Conservation (phyloP, 805 yeast species). For the Ogataea corticis region DNA sequence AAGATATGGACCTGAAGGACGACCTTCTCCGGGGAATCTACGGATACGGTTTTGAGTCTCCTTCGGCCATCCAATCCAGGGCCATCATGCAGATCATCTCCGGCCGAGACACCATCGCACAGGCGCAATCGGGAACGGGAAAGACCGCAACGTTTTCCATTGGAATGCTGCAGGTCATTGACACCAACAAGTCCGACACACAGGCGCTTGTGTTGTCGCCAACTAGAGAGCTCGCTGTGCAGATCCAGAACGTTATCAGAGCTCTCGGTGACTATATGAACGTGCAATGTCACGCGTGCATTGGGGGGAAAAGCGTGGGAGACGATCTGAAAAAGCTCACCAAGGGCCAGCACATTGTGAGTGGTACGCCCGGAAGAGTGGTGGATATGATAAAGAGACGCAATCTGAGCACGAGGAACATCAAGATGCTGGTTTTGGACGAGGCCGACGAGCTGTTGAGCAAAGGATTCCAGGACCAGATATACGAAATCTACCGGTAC, state of each 20-base stretch:
- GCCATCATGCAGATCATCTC: slow-evolving; percentile 78
- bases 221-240: slow-evolving; percentile 95
- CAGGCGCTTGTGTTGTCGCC: slow-evolving; percentile 96
- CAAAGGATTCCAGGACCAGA: slow-evolving; percentile 93
- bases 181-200: slow-evolving; percentile 67
- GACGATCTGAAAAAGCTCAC: slow-evolving; percentile 85
- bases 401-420: slow-evolving; percentile 73
- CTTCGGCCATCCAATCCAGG: slow-evolving; percentile 80
- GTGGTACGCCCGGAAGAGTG: slow-evolving; percentile 99
- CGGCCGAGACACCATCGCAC: slow-evolving; percentile 75
- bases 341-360: slow-evolving; percentile 88
- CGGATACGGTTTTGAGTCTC: slow-evolving; percentile 79
- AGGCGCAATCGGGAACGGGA: slow-evolving; percentile 90
- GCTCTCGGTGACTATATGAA: slow-evolving; percentile 90
- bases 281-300: slow-evolving; percentile 91
- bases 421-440: slow-evolving; percentile 93
- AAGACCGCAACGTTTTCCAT: slow-evolving; percentile 88
- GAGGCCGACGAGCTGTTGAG: slow-evolving; percentile 98
- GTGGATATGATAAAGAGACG: slow-evolving; percentile 93
- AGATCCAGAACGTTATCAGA: slow-evolving; percentile 90
- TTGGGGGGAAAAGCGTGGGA: slow-evolving; percentile 91
- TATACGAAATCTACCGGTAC: slow-evolving; percentile 87
- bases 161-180: slow-evolving; percentile 59
- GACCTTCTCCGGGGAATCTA: slow-evolving; percentile 63
- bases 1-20: slow-evolving; percentile 72